Base-by-base conservation (phyloP, 306 rosid species). In the Dicorynia guianensis region DNA sequence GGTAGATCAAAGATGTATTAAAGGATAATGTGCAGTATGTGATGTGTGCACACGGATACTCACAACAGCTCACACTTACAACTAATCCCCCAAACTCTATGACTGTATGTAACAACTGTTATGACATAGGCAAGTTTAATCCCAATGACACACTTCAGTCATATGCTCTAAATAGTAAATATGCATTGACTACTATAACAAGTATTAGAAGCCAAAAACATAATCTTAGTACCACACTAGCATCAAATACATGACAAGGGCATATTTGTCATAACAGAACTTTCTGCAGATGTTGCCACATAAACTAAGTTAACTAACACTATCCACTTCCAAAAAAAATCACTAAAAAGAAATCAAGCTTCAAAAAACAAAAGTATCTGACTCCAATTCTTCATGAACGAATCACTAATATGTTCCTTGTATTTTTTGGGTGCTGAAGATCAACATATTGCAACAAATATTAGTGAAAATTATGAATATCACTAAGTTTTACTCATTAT, bases 41-140 rank as follows among this genome's bases (percentile, higher is more conserved):
- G 10, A 1, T 6, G 2, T 6, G 46, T 5, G 9, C 46, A 40
- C 46, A 40, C 10, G 7, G 6, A 40, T 1, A 5, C 3, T 4
- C 50, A 11, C 30, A 25, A 25, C 30, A 46, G 50, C 11, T 7
- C 50, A 46, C 50, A 46, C 9, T 40, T 40, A 10, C 50, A 74
- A 52, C 33, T 53, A 60, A 4, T 52, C 44, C 40, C 53, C 61
- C 55, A 53, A 56, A 34, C 9, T 44, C 65, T 39, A 47, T 54
- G 40, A 67, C 18, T 53, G 25, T 30, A 17, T 9, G 50, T 15
- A 46, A 43, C 11, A 40, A 5, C 44, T 40, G 13, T 43, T 43
- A 43, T 43, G 48, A 2, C 12, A 10, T 43, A 43, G 48, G 13
- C 48, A 43, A 43, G 12, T 5, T 11, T 46, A 46, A 46, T 11